Base-by-base conservation (phyloP, 176 grass and related monocot genomes). In the Sorghum bicolor region DNA sequence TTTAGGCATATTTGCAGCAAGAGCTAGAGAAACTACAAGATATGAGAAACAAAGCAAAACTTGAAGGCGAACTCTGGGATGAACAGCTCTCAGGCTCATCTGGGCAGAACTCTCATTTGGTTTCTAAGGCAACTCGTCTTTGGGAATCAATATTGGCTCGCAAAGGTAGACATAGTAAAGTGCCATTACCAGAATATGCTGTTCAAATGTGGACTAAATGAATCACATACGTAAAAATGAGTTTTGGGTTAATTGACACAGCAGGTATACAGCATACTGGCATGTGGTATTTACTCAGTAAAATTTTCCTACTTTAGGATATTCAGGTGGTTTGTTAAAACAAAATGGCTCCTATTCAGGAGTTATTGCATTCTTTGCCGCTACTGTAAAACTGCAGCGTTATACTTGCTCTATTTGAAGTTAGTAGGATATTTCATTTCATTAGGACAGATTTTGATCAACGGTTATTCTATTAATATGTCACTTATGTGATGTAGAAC, bases 81-180 rank as follows among this genome's bases (percentile, higher is more conserved):
- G 97, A 99, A 83, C 91, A 84, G 22, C 86, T 93, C 37, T 89
- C 97, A 41, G 92, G 72, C 75, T 89, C 89, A 3, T 95, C 93
- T 72, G 91, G 91, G 71, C 97, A 96, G 83, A 99, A 91, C 60
- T 95, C 97, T 36, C 97, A 99, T 88, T 84, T 99, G 28, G 89
- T 96, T 33, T 94, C 93, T 63, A 96, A 99, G 66, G 91, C 97
- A 34, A 92, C 93, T 86, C 83, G 87, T 60, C 87, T 99, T 76
- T 99, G 97, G 93, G 97, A 99, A 85, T 96, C 97, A 12, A 89
- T 99, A 92, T 89, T 99, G 91, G 91, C 89, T 94, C 85, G 89
- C 68, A 96, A 90, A 92, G 92, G 96, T 96, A 94, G 83, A 80
- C 17, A 70, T 16, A 57, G 5, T 57, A 28, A 76, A 64, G 64